Evolutionary conservation across 139 green algal species (phyloP).

Genomic region (Tetradesmus lagerheimii): DNA sequence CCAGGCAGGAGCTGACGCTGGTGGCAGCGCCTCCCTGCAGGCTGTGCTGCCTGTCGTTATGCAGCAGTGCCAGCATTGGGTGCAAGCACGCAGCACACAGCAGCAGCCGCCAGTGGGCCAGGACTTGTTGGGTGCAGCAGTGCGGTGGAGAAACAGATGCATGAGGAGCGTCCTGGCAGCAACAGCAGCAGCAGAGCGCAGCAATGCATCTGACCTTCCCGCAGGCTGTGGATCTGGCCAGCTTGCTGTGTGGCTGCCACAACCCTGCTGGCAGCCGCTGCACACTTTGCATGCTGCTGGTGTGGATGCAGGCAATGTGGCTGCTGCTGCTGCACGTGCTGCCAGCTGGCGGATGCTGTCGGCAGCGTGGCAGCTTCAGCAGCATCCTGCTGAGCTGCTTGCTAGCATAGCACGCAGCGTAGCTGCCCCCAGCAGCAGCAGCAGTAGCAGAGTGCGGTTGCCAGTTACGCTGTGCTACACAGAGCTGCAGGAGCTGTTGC

Average conservation of each 20-base stretch:
- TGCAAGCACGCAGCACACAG: background rate
- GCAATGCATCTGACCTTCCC: background rate
- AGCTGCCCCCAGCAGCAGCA: background rate
- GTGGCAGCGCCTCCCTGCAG: background rate
- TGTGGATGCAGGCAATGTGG: background rate
- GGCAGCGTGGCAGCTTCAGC: background rate
- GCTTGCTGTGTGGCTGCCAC: conserved; percentile 16
- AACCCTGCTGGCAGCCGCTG: conserved; percentile 25
- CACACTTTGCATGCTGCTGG: background rate
- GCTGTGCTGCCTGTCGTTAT: background rate
- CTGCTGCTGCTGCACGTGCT: background rate
- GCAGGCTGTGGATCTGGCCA: conserved; percentile 1
- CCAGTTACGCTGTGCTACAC: background rate
- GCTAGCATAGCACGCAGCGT: background rate
- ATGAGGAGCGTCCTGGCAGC: conserved; percentile 10
- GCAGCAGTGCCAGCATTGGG: conserved; percentile 21
- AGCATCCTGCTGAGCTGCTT: background rate
- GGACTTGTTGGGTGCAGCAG: background rate
- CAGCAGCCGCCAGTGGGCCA: conserved; percentile 12
- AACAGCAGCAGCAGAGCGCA: background rate
- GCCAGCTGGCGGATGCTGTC: background rate
- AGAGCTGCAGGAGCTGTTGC: background rate
- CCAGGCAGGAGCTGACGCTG: background rate
- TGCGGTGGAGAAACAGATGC: conserved; percentile 26
- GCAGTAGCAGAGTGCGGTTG: background rate